Evolutionary conservation across 495 filamentous ascomycete genomes (phyloP).

Genomic region (Annulohypoxylon stygium): DNA sequence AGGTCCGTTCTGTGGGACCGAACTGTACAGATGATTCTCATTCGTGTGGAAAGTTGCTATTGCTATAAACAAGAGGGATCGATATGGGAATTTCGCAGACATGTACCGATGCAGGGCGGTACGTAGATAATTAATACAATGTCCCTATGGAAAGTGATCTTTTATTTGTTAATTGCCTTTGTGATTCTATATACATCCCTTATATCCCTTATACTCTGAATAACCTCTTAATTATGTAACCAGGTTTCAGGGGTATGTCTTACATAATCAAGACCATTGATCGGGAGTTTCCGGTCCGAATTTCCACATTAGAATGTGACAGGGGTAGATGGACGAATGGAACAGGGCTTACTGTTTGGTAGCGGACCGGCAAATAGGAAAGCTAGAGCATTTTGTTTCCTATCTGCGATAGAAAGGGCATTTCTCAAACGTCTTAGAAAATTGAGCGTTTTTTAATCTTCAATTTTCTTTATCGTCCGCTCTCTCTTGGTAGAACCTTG

Average conservation of each 20-base stretch:
- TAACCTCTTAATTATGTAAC: neutral
- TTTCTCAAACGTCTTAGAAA: conserved; percentile 31
- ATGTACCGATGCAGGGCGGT: neutral
- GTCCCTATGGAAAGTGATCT: neutral
- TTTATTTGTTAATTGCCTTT: neutral
- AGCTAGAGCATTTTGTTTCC: conserved; percentile 20
- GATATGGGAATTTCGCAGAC: neutral
- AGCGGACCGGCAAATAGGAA: conserved; percentile 42
- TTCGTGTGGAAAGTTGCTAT: neutral
- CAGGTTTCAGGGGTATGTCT: neutral
- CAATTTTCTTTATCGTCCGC: conserved; percentile 5
- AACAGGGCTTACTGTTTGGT: conserved; percentile 35
- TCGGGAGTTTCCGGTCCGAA: conserved; percentile 44
- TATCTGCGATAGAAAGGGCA: conserved; percentile 25
- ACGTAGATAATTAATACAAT: conserved; percentile 15
- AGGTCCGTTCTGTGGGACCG: neutral
- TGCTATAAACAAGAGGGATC: neutral
- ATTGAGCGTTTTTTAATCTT: conserved; percentile 27
- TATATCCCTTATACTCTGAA: neutral
- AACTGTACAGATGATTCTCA: neutral
- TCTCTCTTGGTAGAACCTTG: conserved; percentile 7
- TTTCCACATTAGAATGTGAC: conserved; percentile 19
- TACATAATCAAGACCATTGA: conserved; percentile 4
- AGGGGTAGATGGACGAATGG: conserved; percentile 37
- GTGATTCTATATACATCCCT: neutral